These are phyloP conservation scores for Ustilago hordei DNA, from an alignment of 1,284 basidiomycete species.

Conservation along the genomic window DNA sequence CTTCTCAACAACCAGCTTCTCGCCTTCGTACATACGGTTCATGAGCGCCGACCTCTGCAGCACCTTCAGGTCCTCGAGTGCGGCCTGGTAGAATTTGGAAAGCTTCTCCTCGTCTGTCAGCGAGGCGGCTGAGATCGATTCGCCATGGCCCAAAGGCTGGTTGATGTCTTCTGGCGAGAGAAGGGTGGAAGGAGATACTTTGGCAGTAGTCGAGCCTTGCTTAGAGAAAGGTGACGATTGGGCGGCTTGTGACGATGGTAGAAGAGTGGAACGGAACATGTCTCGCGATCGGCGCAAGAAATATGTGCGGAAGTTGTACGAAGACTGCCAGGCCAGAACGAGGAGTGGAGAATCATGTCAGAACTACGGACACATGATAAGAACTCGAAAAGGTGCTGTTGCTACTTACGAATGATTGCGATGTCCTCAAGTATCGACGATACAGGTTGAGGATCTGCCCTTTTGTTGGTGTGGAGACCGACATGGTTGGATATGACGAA, in stretches of 20 bases:
- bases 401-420: constrained; percentile 67
- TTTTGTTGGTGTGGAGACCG: constrained; percentile 47
- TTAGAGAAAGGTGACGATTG: constrained; percentile 60
- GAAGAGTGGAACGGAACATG: constrained; percentile 63
- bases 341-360: not conserved
- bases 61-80: constrained; percentile 62
- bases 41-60: constrained; percentile 65
- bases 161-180: constrained; percentile 40
- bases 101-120: constrained; percentile 48
- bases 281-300: constrained; percentile 67
- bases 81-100: constrained; percentile 58
- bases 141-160: constrained; percentile 16
- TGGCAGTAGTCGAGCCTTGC: constrained; percentile 49
- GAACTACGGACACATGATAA: not conserved
- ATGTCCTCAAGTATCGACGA: constrained; percentile 62
- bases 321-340: constrained; percentile 41
- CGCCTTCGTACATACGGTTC: constrained; percentile 67
- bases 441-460: constrained; percentile 64
- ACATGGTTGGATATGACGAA: constrained; percentile 21
- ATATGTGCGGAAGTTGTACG: constrained; percentile 69
- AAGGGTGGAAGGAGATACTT: constrained; percentile 55
- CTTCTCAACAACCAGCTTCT: constrained; percentile 67
- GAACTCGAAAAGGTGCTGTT: not conserved
- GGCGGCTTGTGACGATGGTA: constrained; percentile 45
- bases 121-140: constrained; percentile 42